Evolutionary conservation across 1,139 yeast genomes (phyloP).

Genomic region (Torulaspora pretoriensis): DNA sequence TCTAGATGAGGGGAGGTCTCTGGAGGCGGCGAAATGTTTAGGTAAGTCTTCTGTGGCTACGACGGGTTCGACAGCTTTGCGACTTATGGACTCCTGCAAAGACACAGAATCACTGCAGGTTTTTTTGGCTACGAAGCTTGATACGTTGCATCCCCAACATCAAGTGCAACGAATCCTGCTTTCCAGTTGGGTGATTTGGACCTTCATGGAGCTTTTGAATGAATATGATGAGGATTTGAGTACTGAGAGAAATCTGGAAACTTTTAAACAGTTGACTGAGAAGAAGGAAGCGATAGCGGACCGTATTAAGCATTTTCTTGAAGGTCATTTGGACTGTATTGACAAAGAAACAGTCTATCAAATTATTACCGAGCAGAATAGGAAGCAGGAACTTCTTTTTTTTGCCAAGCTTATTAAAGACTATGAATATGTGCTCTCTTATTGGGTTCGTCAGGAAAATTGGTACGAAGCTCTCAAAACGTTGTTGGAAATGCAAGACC

Average conservation of each 20-base stretch:
- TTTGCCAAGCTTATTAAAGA: slow-evolving; percentile 71
- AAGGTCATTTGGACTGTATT: slow-evolving; percentile 45
- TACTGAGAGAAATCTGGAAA: slow-evolving; percentile 28
- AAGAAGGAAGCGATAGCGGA: slow-evolving; percentile 31
- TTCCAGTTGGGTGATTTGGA: slow-evolving; percentile 81
- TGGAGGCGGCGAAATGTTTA: slow-evolving; percentile 57
- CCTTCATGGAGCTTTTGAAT: slow-evolving; percentile 50
- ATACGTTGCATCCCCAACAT: slow-evolving; percentile 37
- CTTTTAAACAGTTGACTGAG: slow-evolving; percentile 25
- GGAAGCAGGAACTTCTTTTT: slow-evolving; percentile 56
- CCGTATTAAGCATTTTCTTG: slow-evolving; percentile 51
- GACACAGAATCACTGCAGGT: slow-evolving; percentile 47
- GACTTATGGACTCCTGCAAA: slow-evolving; percentile 47
- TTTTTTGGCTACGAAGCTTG: slow-evolving; percentile 55
- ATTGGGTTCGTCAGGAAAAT: slow-evolving; percentile 62
- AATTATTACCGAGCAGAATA: slow-evolving; percentile 61
- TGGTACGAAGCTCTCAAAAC: slow-evolving; percentile 73
- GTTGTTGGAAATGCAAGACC: slow-evolving; percentile 42
- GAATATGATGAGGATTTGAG: slow-evolving; percentile 42
- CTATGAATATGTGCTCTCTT: slow-evolving; percentile 60
- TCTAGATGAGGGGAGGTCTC: slow-evolving; percentile 35
- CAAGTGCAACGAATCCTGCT: slow-evolving; percentile 57
- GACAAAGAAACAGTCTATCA: slow-evolving; percentile 70
- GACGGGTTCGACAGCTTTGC: slow-evolving; percentile 66
- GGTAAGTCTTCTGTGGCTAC: slow-evolving; percentile 54